Evolutionary conservation across 345 rosid genomes (phyloP), one percentile per base, ranked within the genome.

Genomic region (Orychophragmus violaceus): DNA sequence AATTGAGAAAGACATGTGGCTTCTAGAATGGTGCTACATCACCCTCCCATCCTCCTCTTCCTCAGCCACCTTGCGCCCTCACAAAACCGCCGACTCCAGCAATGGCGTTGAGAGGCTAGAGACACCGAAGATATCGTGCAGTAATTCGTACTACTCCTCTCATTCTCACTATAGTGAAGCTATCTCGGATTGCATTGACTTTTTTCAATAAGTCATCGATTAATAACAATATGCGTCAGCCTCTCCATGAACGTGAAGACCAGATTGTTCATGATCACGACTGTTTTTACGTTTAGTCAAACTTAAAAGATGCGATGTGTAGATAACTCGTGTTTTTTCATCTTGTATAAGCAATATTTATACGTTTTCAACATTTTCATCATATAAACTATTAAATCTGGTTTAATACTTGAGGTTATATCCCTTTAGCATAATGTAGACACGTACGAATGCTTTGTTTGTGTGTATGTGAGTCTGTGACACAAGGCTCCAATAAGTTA

Each of bases 131-230:
- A 82, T 84, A 50, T 91, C 96, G 1, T 88, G 91, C 77, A 88
- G 94, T 82, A 86, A 87, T 48, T 59, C 72, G 0, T 84, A 84
- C 61, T 88, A 88, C 85, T 91, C 97, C 4, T 85, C 98, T 18
- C 90, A 87, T 8, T 66, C 91, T 1, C 96, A 91, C 62, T 87
- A 91, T 71, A 77, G 78, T 1, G 96, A 88, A 68, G 96, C 97
- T 35, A 83, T 88, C 45, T 86, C 96, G 0, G 98, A 88, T 66
- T 91, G 98, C 62, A 91, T 91, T 44, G 98, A 87, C 84, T 88
- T 87, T n/a, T 83, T 82, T 91, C 68, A 91, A 88, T 52, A 87
- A 83, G 86, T 82, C 96, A 1, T 78, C 90, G 2, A 32, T n/a
- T 39, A 39, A n/a, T 48, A 33, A 19, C n/a, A 48, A 4, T 28